A percentile compares a stretch with the other conserved stretches of the same genome.
Conservation (phyloP, 306 rosid genomes). For the Prunus davidiana region DNA sequence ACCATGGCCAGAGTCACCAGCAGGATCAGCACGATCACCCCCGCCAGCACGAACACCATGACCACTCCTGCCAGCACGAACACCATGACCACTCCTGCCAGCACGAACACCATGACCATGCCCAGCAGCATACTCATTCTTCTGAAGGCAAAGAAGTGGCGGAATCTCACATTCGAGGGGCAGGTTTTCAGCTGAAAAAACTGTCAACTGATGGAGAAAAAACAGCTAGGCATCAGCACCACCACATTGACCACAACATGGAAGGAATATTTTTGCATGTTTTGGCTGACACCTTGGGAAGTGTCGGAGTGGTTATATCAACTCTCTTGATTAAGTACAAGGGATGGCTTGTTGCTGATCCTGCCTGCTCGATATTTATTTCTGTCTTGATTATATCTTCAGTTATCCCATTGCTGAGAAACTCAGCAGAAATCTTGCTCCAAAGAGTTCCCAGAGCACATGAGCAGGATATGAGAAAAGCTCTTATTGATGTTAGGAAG, state of each 20-base stretch:
- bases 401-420: slow-evolving; percentile 83
- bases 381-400: slow-evolving; percentile 79
- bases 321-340: slow-evolving; percentile 87
- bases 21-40: slow-evolving; percentile 5
- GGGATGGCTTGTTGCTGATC: slow-evolving; percentile 96
- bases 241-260: slow-evolving; percentile 96
- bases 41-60: slow-evolving; percentile 18
- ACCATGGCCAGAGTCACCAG: slow-evolving; percentile 13
- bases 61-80: slow-evolving; percentile 11
- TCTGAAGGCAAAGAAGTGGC: not conserved
- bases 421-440: slow-evolving; percentile 84
- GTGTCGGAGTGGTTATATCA: slow-evolving; percentile 94
- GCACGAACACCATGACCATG: slow-evolving; percentile 19
- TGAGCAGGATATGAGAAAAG: slow-evolving; percentile 57
- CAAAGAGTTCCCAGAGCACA: slow-evolving; percentile 79
- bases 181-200: slow-evolving; percentile 22
- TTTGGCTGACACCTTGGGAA: slow-evolving; percentile 93
- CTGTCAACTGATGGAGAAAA: slow-evolving; percentile 16
- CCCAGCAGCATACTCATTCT: slow-evolving; percentile 5
- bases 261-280: slow-evolving; percentile 97
- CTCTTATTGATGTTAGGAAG: slow-evolving; percentile 49
- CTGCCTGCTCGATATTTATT: slow-evolving; percentile 92
- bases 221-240: slow-evolving; percentile 49
- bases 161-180: slow-evolving; percentile 21
- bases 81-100: slow-evolving; percentile 14